Percentiles rank a stretch among this genome's conserved stretches.
Evolutionary conservation across 2,329 filamentous ascomycete genomes (phyloP).

Genomic region (Colletotrichum cuscutae): DNA sequence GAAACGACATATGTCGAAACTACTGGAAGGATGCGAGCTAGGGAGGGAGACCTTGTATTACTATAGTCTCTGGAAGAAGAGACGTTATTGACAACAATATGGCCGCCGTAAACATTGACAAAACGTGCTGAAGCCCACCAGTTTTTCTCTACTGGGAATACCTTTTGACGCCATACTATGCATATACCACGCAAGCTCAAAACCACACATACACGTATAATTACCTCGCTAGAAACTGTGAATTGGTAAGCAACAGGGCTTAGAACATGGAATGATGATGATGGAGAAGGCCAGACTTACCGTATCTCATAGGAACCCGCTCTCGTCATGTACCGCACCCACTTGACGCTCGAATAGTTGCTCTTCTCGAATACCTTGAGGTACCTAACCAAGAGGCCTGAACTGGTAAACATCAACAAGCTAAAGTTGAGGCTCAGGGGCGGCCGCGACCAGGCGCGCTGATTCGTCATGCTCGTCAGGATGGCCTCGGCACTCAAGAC

Average conservation of each 20-base stretch:
- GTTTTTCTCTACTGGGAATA: conserved; percentile 30
- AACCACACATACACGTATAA: conserved; percentile 14
- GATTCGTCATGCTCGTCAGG: conserved; percentile 96
- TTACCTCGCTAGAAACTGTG: conserved; percentile 46
- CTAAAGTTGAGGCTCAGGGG: conserved; percentile 93
- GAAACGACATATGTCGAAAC: not conserved
- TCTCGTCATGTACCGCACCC: conserved; percentile 98
- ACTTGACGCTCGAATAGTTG: conserved; percentile 98
- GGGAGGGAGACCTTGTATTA: conserved; percentile 29
- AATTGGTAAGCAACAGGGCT: conserved; percentile 25
- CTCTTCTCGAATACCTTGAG: conserved; percentile 99
- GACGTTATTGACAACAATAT: conserved; percentile 18
- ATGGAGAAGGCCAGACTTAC: conserved; percentile 53
- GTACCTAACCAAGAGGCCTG: conserved; percentile 90
- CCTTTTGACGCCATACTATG: conserved; percentile 35
- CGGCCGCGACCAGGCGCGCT: conserved; percentile 95
- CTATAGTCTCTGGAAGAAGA: conserved; percentile 23
- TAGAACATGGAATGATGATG: not conserved
- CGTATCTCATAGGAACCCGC: conserved; percentile 98
- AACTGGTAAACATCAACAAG: conserved; percentile 97
- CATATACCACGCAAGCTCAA: conserved; percentile 32
- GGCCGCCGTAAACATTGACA: conserved; percentile 23
- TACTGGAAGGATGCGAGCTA: not conserved
- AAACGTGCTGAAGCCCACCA: conserved; percentile 33
- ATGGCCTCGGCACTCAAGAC: conserved; percentile 94